Evolutionary conservation across 176 grass and related monocot species (phyloP), one percentile per base, ranked within the genome.

Genomic region (Oryza punctata): DNA sequence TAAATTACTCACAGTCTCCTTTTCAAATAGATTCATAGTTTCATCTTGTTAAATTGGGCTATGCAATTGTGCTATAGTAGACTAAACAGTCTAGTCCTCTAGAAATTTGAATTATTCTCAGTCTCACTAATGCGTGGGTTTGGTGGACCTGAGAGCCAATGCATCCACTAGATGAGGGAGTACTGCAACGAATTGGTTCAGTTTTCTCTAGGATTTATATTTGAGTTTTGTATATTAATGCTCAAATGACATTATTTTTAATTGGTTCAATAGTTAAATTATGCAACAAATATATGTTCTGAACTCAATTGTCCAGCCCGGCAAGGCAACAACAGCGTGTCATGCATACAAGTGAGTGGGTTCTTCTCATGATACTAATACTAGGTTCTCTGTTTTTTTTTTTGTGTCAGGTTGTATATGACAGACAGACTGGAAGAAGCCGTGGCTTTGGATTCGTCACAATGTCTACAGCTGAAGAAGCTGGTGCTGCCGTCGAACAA

Each of bases 401-500:
- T 47, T 69, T 87, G 2, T 35, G 21, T 65, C 67, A 96, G 97
- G 97, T 99, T 61, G 89, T 99, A 28, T 99, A 99, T 79, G 97
- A 99, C 70, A 96, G 92, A 87, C 23, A 90, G 82, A 92, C 91
- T 11, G 97, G 93, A 89, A 88, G 84, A 65, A 99, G 97, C 86
- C 94, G 97, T 82, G 96, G 97, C 43, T 99, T 96, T 85, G 96
- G 88, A 45, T 99, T 99, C 43, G 97, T 96, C 24, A 96, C 93
- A 30, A 99, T 99, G 97, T 90, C 89, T 77, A 85, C 89, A 28
- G 52, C 82, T 46, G 77, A 92, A 86, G 96, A 91, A 83, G 96
- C 81, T 18, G 76, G 84, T 65, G 76, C 81, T 1, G 96, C 96
- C 35, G 89, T 83, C 15, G 76, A 96, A 81, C 89, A 94, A 67